These are phyloP conservation scores for Thermothelomyces thermophilus DNA, from an alignment of 2,329 filamentous ascomycete species.

Conservation along the genomic window DNA sequence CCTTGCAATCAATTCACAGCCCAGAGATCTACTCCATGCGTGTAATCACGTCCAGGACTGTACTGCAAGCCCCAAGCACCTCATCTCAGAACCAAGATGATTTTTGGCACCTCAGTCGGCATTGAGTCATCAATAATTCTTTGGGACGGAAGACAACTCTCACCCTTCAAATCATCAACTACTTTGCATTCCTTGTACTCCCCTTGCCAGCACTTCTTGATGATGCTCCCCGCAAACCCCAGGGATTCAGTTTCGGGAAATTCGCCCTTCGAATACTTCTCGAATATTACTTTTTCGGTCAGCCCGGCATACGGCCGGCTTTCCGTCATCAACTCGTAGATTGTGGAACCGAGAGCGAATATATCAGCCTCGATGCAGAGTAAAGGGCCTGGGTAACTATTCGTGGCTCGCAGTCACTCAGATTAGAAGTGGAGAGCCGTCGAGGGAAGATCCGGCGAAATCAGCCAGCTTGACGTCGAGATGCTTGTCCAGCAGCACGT, in stretches of 20 bases:
- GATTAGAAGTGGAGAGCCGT: slow-evolving; percentile 5
- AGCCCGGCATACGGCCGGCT: neutral
- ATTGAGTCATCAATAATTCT: too few relatives aligned
- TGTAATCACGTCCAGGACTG: too few relatives aligned
- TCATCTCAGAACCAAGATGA: too few relatives aligned
- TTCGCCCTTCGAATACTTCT: neutral
- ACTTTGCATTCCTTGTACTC: too few relatives aligned
- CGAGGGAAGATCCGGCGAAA: slow-evolving; percentile 7
- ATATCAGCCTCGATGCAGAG: neutral
- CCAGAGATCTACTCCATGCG: too few relatives aligned
- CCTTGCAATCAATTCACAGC: too few relatives aligned
- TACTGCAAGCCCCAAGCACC: too few relatives aligned
- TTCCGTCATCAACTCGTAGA: slow-evolving; percentile 5
- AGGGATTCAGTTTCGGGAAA: neutral
- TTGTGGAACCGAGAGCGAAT: neutral
- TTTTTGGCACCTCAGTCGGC: too few relatives aligned
- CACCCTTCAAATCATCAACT: too few relatives aligned
- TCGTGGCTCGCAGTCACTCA: neutral
- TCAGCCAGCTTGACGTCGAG: slow-evolving; percentile 7
- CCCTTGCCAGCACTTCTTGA: slow-evolving; percentile 2
- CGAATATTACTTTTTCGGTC: neutral
- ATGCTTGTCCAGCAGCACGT: neutral
- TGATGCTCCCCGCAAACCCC: neutral
- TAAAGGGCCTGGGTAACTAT: neutral
- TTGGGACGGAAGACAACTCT: too few relatives aligned